Percentiles rank a stretch among this genome's conserved stretches.
These are phyloP conservation scores for Annulohypoxylon truncatum DNA, from an alignment of 2,329 filamentous ascomycete species.

Conservation along the genomic window DNA sequence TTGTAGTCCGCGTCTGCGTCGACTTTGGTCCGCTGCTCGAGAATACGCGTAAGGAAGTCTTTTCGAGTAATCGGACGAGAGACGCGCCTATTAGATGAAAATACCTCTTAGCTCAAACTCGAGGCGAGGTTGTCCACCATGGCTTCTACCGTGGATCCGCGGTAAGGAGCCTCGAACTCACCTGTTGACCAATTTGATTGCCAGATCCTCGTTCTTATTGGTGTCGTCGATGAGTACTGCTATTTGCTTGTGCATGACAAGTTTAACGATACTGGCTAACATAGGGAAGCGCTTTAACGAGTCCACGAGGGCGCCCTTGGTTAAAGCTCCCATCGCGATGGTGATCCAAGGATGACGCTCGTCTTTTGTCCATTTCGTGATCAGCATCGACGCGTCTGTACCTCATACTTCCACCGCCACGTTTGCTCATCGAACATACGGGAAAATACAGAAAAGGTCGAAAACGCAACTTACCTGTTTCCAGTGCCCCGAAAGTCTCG, in stretches of 20 bases:
- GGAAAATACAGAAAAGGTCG: not conserved
- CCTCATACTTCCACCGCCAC: not conserved
- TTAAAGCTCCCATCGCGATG: conserved; percentile 17
- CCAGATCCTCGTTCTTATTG: conserved; percentile 19
- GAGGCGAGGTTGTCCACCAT: not conserved
- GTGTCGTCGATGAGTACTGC: conserved; percentile 14
- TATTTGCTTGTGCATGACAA: conserved; percentile 21
- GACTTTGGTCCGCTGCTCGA: not conserved
- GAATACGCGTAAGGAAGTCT: conserved; percentile 22
- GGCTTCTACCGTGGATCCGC: too few relatives aligned
- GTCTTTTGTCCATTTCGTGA: not conserved
- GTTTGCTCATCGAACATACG: not conserved
- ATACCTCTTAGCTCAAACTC: conserved; percentile 1
- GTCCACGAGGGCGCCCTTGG: conserved; percentile 19
- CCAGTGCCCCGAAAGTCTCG: conserved; percentile 18
- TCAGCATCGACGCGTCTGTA: not conserved
- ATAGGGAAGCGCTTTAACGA: conserved; percentile 21
- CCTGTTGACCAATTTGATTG: conserved; percentile 15
- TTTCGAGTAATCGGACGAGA: conserved; percentile 11
- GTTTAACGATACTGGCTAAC: conserved; percentile 8
- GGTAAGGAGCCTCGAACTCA: not conserved
- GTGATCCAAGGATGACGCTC: conserved; percentile 18
- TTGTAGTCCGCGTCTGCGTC: conserved; percentile 11
- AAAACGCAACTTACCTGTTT: conserved; percentile 1
- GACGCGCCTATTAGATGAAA: conserved; percentile 4